Percentiles rank a stretch among this genome's conserved stretches.
Evolutionary conservation across 2,329 filamentous ascomycete species (phyloP).

Genomic region (Volutella citrinella): DNA sequence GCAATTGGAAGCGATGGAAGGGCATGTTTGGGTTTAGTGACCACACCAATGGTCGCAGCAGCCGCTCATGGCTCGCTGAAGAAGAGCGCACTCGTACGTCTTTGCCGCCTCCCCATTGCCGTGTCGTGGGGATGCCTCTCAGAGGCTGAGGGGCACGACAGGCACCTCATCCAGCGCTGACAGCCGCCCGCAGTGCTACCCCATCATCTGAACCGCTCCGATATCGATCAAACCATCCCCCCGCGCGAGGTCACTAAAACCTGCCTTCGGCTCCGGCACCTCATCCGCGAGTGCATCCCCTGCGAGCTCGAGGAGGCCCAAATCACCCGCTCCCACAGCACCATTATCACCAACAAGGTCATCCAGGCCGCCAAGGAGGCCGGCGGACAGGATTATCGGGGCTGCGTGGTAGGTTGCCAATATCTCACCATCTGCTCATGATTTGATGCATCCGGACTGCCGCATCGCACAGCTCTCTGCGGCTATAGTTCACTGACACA

Average conservation of each 20-base stretch:
- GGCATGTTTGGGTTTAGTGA: conserved; percentile 25
- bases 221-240: conserved; percentile 55
- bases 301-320: conserved; percentile 79
- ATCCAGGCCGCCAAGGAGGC: conserved; percentile 78
- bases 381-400: conserved; percentile 68
- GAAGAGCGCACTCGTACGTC: conserved; percentile 44
- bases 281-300: conserved; percentile 84
- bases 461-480: too few species aligned
- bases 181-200: conserved; percentile 61
- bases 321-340: conserved; percentile 78
- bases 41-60: conserved; percentile 15
- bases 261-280: conserved; percentile 83
- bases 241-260: conserved; percentile 82
- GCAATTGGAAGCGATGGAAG: conserved; percentile 30
- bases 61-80: conserved; percentile 38
- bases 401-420: conserved; percentile 61
- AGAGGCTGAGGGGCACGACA: too few species aligned
- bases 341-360: conserved; percentile 78
- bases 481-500: not conserved
- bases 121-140: too few species aligned
- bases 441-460: too few species aligned
- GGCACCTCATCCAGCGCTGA: too few species aligned
- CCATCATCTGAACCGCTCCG: conserved; percentile 47
- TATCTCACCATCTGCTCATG: not conserved
- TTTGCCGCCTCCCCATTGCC: conserved; percentile 1